Percentiles rank a stretch among this genome's conserved stretches.
Evolutionary conservation across 139 green algal genomes (phyloP).

Genomic region (Chlamydomonas applanata): DNA sequence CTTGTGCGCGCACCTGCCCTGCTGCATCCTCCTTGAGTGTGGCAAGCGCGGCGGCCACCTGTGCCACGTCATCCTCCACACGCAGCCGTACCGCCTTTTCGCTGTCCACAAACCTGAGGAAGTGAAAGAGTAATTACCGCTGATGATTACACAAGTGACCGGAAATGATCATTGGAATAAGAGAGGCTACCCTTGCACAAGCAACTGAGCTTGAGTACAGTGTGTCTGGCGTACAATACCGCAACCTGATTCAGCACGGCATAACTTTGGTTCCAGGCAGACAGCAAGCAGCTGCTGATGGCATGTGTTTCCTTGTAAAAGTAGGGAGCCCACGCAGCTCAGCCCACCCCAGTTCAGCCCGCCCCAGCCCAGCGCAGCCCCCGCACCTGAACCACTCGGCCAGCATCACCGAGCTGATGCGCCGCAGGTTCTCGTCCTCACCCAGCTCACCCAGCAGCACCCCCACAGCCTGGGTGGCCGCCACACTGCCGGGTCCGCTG

Average conservation of each 20-base stretch:
- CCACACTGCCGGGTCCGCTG: not conserved
- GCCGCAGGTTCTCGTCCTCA: slow-evolving; percentile 35
- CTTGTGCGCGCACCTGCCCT: slow-evolving; percentile 34
- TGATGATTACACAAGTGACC: too few species aligned
- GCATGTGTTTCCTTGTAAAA: too few species aligned
- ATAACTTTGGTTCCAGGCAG: too few species aligned
- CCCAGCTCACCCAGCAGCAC: slow-evolving; percentile 6
- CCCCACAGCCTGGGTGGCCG: slow-evolving; percentile 1
- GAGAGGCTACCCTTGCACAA: too few species aligned
- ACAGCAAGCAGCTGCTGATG: too few species aligned
- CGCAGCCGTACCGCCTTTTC: slow-evolving; percentile 52
- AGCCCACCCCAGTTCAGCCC: too few species aligned
- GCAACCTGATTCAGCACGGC: too few species aligned
- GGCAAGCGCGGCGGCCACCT: not conserved
- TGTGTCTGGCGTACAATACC: too few species aligned
- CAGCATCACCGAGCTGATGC: slow-evolving; percentile 25
- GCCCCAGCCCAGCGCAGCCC: not conserved
- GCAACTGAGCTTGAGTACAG: too few species aligned
- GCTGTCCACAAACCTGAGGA: slow-evolving; percentile 57
- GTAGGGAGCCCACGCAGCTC: too few species aligned
- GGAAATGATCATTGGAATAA: too few species aligned
- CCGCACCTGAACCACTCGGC: slow-evolving; percentile 28
- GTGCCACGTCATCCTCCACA: too few species aligned
- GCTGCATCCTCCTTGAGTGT: slow-evolving; percentile 51
- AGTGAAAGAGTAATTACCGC: slow-evolving; percentile 7